These are phyloP conservation scores for Volvariella surrecta DNA, from an alignment of 1,284 basidiomycete genomes.

Conservation along the genomic window DNA sequence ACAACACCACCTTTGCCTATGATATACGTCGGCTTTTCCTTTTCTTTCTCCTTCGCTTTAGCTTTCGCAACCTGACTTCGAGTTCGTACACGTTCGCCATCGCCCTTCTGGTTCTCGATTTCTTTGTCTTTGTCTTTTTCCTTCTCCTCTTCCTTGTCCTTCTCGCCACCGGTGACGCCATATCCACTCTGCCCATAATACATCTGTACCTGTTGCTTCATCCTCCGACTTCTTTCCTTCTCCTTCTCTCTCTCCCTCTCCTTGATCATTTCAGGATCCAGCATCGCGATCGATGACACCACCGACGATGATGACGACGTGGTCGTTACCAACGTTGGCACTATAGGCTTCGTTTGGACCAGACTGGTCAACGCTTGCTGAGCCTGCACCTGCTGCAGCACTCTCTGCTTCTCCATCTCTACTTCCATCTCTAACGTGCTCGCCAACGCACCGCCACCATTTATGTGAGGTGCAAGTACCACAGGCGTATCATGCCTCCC, in stretches of 20 bases:
- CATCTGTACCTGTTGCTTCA: conserved; percentile 1
- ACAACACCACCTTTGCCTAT: neutral
- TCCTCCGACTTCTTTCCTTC: neutral
- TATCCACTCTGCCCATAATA: conserved; percentile 4
- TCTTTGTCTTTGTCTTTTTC: conserved; percentile 6
- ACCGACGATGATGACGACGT: no score
- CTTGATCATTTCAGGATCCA: conserved; percentile 1
- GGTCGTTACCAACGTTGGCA: no score
- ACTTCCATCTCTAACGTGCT: conserved; percentile 8
- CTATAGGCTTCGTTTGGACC: no score
- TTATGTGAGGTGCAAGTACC: no score
- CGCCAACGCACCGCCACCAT: no score
- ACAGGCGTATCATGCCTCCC: no score
- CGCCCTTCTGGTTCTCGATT: conserved; percentile 2
- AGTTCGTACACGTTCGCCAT: conserved; percentile 4
- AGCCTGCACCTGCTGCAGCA: neutral
- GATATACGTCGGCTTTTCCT: neutral
- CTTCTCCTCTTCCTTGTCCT: conserved; percentile 6
- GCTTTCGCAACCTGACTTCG: neutral
- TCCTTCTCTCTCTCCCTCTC: conserved; percentile 1
- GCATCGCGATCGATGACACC: conserved; percentile 7
- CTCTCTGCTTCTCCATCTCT: conserved; percentile 1
- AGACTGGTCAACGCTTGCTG: no score
- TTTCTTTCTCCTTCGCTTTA: conserved; percentile 1
- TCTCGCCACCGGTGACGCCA: conserved; percentile 5